These are phyloP conservation scores for Misopates orontium DNA, from an alignment of 257 asterid species.

Conservation along the genomic window DNA sequence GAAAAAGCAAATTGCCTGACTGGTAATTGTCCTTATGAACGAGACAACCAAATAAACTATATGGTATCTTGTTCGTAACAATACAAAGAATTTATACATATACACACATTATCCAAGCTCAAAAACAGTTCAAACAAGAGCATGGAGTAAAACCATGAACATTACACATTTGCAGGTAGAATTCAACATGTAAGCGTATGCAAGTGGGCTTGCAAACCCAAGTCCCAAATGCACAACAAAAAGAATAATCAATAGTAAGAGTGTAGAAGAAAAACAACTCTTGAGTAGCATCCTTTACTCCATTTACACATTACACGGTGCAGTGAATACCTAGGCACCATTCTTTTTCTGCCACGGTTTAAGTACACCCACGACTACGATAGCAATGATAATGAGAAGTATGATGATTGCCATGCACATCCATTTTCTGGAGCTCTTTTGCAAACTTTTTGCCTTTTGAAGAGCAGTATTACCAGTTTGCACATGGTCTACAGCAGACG, in stretches of 20 bases:
- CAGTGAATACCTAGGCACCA: constrained; percentile 58
- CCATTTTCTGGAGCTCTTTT: constrained; percentile 90
- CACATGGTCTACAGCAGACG: constrained; percentile 94
- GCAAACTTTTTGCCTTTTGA: constrained; percentile 83
- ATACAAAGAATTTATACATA: neutral
- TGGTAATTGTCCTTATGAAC: too few species aligned
- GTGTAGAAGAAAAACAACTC: constrained; percentile 18
- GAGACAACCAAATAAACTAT: too few species aligned
- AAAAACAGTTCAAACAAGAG: neutral
- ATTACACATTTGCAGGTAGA: constrained; percentile 18
- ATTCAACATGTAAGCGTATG: too few species aligned
- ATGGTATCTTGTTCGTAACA: too few species aligned
- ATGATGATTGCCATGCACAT: constrained; percentile 84
- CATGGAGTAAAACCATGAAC: neutral
- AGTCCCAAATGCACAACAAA: constrained; percentile 24
- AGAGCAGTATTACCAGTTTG: constrained; percentile 90
- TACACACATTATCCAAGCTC: neutral
- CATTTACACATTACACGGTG: constrained; percentile 29
- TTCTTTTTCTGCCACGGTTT: constrained; percentile 86
- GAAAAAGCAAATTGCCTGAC: too few species aligned
- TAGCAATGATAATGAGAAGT: constrained; percentile 69
- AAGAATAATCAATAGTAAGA: constrained; percentile 29
- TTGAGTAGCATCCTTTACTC: constrained; percentile 16
- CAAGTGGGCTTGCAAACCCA: constrained; percentile 1
- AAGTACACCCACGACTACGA: constrained; percentile 84